phyloP scores from a whole-genome alignment of 371 early-diverging fungal species.

The Syncephalastrum racemosum region DNA sequence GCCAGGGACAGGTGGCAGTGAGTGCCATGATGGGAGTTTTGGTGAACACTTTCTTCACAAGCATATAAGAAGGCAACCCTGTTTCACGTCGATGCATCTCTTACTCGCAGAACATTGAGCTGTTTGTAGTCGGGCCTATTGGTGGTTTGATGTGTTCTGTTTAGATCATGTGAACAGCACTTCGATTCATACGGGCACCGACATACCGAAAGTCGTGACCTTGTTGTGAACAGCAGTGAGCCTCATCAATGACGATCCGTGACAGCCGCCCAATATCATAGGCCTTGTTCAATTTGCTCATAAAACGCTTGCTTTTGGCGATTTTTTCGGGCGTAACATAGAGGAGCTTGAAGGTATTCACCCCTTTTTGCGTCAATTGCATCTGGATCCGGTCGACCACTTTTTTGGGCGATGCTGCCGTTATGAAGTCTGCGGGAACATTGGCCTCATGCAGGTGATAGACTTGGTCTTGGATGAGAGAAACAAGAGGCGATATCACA shows the following conservation, averaged over 20 bases:
- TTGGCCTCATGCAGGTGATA: constrained; percentile 68
- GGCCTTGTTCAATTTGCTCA: constrained; percentile 64
- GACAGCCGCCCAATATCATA: constrained; percentile 55
- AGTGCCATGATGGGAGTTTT: constrained; percentile 83
- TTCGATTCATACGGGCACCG: neutral
- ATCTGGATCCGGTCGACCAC: constrained; percentile 52
- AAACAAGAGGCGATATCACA: constrained; percentile 82
- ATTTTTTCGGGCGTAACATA: constrained; percentile 95
- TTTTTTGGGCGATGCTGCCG: constrained; percentile 56
- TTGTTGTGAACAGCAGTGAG: constrained; percentile 79
- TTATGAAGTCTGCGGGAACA: constrained; percentile 70
- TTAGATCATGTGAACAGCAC: neutral
- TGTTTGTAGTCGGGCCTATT: constrained; percentile 45
- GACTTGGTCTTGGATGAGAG: constrained; percentile 86
- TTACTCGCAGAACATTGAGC: constrained; percentile 40
- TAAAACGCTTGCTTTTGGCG: constrained; percentile 70
- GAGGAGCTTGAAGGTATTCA: constrained; percentile 51
- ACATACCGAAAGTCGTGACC: constrained; percentile 84
- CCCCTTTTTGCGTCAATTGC: constrained; percentile 29
- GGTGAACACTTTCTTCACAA: constrained; percentile 46
- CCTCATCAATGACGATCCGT: constrained; percentile 89
- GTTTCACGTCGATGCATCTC: constrained; percentile 27
- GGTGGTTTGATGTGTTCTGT: neutral
- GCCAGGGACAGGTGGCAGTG: constrained; percentile 86
- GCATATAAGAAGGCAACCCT: neutral